Percentiles rank a stretch among this genome's conserved stretches.
phyloP scores from a whole-genome alignment of 768 basidiomycete species.

The Roridomyces roridus region DNA sequence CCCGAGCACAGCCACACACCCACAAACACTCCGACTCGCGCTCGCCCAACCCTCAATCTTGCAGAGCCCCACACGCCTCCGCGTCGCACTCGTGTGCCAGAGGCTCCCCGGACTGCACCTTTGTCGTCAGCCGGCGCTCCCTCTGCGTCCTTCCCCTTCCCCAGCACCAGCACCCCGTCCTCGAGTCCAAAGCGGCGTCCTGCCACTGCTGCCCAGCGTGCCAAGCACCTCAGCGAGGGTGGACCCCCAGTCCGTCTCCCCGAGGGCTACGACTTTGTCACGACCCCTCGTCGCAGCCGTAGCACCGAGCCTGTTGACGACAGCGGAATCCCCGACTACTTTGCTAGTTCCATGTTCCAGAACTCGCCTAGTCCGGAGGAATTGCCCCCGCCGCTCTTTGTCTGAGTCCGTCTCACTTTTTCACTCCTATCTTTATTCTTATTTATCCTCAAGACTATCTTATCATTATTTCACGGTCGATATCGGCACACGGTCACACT shows the following conservation, averaged over 20 bases:
- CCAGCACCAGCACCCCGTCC: constrained; percentile 30
- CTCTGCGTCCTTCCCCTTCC: constrained; percentile 42
- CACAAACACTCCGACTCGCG: constrained; percentile 62
- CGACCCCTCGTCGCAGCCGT: constrained; percentile 35
- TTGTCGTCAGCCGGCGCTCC: constrained; percentile 35
- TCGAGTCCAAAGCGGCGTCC: constrained; percentile 27
- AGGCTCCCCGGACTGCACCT: constrained; percentile 60
- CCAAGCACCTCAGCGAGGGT: constrained; percentile 65
- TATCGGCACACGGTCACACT: constrained; percentile 17
- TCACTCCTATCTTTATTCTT: constrained; percentile 24
- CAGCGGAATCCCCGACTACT: constrained; percentile 52
- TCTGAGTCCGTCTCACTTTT: constrained; percentile 37
- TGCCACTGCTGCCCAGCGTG: constrained; percentile 44
- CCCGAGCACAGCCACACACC: constrained; percentile 29
- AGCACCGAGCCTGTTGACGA: constrained; percentile 30
- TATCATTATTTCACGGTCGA: constrained; percentile 13
- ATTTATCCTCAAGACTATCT: constrained; percentile 17
- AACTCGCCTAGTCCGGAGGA: constrained; percentile 88
- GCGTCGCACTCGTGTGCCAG: constrained; percentile 33
- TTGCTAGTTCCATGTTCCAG: constrained; percentile 85
- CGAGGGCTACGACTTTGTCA: neutral
- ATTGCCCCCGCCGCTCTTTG: constrained; percentile 71
- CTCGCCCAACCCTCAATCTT: constrained; percentile 32
- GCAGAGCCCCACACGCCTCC: constrained; percentile 20
- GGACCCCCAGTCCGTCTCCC: constrained; percentile 54